A percentile compares a stretch with the other conserved stretches of the same genome.
These are phyloP conservation scores for Comarum palustre DNA, from an alignment of 306 rosid species.

Conservation along the genomic window DNA sequence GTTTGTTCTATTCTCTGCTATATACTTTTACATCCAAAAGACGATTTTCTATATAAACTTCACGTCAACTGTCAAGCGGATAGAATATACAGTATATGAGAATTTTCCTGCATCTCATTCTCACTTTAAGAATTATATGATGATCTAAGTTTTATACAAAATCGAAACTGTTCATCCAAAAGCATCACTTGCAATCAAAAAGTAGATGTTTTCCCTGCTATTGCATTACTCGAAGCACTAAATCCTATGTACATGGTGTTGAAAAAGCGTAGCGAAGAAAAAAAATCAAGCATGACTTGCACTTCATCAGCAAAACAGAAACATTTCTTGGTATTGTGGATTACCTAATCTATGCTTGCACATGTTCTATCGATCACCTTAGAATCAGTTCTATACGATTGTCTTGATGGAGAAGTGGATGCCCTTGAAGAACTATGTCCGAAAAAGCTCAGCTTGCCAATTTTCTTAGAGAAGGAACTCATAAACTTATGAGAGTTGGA, in stretches of 20 bases:
- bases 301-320: constrained; percentile 29
- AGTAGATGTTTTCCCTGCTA: constrained; percentile 35
- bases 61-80: neutral
- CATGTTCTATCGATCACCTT: constrained; percentile 94
- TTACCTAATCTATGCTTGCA: constrained; percentile 83
- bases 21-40: neutral
- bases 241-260: constrained; percentile 43
- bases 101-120: neutral
- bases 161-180: constrained; percentile 23
- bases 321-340: constrained; percentile 15
- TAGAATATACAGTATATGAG: neutral
- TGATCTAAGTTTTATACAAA: neutral
- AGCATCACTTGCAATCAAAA: constrained; percentile 45
- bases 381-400: constrained; percentile 87
- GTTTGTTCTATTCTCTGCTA: constrained; percentile 2
- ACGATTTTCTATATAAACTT: neutral
- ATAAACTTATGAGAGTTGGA: constrained; percentile 82
- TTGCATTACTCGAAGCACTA: constrained; percentile 26
- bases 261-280: constrained; percentile 28
- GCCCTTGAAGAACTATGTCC: constrained; percentile 81
- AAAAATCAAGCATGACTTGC: constrained; percentile 45
- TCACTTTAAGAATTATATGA: neutral
- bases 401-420: constrained; percentile 83
- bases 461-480: constrained; percentile 81
- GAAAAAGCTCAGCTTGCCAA: constrained; percentile 69